These are phyloP conservation scores for Parastagonospora avenae DNA, from an alignment of 2,329 filamentous ascomycete genomes.

Conservation along the genomic window DNA sequence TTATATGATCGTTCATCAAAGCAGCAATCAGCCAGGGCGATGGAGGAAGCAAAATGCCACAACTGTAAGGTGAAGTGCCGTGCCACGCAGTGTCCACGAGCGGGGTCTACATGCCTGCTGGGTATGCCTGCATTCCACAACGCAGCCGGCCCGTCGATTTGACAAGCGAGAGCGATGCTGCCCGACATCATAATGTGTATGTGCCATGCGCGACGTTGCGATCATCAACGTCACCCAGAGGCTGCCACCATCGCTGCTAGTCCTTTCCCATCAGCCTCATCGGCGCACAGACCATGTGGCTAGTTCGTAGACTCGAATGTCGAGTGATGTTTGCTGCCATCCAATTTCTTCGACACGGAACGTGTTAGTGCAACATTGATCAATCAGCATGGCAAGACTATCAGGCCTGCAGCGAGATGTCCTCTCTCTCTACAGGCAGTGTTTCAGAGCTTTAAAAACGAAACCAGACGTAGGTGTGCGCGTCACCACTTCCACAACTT, in stretches of 20 bases:
- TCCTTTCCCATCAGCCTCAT: neutral
- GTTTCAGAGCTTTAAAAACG: conserved; percentile 77
- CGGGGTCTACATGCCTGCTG: no score
- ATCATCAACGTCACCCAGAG: neutral
- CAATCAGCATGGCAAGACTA: conserved; percentile 54
- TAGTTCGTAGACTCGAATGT: neutral
- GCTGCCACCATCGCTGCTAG: neutral
- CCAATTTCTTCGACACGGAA: neutral
- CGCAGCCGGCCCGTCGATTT: neutral
- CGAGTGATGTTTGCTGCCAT: neutral
- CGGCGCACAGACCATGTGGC: neutral
- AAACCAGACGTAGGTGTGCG: conserved; percentile 71
- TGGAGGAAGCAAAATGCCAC: no score
- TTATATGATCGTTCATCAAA: no score
- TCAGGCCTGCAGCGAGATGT: conserved; percentile 94
- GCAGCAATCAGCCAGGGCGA: no score
- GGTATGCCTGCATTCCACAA: neutral
- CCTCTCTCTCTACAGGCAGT: conserved; percentile 81
- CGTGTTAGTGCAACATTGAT: neutral
- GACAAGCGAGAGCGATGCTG: neutral
- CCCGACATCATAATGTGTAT: neutral
- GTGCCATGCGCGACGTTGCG: neutral
- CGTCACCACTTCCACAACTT: neutral
- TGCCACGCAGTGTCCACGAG: no score
- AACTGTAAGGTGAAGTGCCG: no score